phyloP scores from a whole-genome alignment of 1,139 yeast genomes.

The Suhomyces bolitotheri region DNA sequence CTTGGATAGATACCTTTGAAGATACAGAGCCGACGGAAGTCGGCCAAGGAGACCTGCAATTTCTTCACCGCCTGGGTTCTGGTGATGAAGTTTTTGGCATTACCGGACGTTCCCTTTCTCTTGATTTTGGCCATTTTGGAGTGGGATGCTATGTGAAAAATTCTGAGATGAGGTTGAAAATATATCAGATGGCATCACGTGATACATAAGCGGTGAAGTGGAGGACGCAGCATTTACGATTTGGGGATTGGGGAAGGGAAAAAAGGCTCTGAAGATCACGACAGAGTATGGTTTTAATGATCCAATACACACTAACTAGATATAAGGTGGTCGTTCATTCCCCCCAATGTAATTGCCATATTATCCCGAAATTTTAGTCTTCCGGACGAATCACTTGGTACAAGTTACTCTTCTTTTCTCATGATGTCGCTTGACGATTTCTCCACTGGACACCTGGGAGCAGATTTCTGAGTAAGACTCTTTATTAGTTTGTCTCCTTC shows the following conservation, averaged over 20 bases:
- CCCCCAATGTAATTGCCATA: no score
- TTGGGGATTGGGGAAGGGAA: neutral
- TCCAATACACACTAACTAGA: no score
- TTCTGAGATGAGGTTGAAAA: slow-evolving; percentile 16
- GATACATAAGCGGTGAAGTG: neutral
- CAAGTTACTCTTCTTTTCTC: no score
- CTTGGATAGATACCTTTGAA: slow-evolving; percentile 96
- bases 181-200: slow-evolving; percentile 5
- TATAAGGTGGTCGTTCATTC: no score
- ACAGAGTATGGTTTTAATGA: no score
- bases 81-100: slow-evolving; percentile 89
- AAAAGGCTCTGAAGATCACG: neutral
- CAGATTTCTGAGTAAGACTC: no score
- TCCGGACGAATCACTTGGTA: no score
- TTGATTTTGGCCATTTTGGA: slow-evolving; percentile 47
- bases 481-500: no score
- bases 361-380: no score
- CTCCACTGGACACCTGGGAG: no score
- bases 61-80: slow-evolving; percentile 94
- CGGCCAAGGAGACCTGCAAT: slow-evolving; percentile 93
- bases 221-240: no score
- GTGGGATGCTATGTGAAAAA: slow-evolving; percentile 9
- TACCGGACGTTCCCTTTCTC: slow-evolving; percentile 85
- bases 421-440: no score
- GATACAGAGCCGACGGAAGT: slow-evolving; percentile 94